A percentile compares a stretch with the other conserved stretches of the same genome.
phyloP scores from a whole-genome alignment of 2,329 filamentous ascomycete genomes.

The Calonectria pseudoturangicola region DNA sequence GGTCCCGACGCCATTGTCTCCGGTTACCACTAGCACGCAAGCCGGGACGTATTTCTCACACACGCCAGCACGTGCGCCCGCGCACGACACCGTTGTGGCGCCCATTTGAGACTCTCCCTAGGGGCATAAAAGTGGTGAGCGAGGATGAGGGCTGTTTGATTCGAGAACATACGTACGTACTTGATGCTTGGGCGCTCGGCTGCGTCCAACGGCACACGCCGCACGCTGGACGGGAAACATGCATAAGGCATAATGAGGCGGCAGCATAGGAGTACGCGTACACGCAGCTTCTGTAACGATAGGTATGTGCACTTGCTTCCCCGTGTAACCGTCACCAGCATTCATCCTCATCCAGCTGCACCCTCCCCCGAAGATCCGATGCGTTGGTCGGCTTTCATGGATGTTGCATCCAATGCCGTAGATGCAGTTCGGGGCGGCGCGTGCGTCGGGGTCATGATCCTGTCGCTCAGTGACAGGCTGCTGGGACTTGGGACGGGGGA shows the following conservation, averaged over 20 bases:
- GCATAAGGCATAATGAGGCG: conserved; percentile 6
- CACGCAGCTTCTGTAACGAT: conserved; percentile 4
- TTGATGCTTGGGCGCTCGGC: conserved; percentile 41
- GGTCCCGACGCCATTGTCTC: neutral
- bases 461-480: conserved; percentile 18
- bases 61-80: conserved; percentile 35
- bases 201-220: conserved; percentile 44
- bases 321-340: neutral
- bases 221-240: conserved; percentile 12
- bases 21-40: conserved; percentile 21
- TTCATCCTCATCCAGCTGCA: neutral
- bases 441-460: conserved; percentile 17
- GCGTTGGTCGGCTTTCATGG: conserved; percentile 20
- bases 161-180: conserved; percentile 20
- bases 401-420: conserved; percentile 22
- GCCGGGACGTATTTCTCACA: conserved; percentile 37
- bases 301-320: neutral
- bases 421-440: conserved; percentile 23
- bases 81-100: conserved; percentile 32
- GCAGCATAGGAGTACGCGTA: neutral
- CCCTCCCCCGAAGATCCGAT: conserved; percentile 23
- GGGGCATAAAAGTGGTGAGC: neutral
- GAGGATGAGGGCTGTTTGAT: conserved; percentile 24
- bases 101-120: conserved; percentile 22
- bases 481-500: conserved; percentile 11